phyloP scores from a whole-genome alignment of 768 basidiomycete genomes.

The Tulasnella sp. region DNA sequence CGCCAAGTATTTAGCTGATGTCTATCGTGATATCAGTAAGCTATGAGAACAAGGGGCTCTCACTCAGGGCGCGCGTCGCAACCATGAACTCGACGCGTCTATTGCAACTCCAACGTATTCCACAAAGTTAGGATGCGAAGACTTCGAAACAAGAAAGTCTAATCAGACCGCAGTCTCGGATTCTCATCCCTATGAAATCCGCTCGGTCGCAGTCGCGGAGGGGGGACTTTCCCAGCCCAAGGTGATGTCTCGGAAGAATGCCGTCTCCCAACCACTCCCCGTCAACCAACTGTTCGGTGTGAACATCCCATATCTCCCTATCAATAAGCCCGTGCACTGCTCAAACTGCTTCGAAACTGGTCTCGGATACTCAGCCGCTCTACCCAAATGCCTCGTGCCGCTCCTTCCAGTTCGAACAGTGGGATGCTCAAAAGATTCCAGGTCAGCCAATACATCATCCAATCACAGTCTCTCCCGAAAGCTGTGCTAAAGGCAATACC shows the following conservation, averaged over 20 bases:
- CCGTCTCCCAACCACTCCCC: neutral
- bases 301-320: no score
- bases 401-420: neutral
- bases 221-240: neutral
- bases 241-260: neutral
- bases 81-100: no score
- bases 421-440: neutral
- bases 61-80: neutral
- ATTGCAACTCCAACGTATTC: no score
- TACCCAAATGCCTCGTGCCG: constrained; percentile 3
- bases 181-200: no score
- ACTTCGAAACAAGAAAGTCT: no score
- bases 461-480: neutral
- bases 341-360: neutral
- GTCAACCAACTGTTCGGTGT: no score
- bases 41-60: neutral
- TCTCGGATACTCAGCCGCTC: neutral
- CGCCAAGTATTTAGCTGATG: neutral
- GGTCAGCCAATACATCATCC: neutral
- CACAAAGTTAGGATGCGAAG: no score
- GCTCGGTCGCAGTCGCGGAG: no score
- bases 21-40: neutral
- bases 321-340: neutral
- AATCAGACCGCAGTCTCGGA: no score
- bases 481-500: neutral